Conservation (phyloP, 1,284 basidiomycete genomes). For the Lentinula novae-zelandiae region DNA sequence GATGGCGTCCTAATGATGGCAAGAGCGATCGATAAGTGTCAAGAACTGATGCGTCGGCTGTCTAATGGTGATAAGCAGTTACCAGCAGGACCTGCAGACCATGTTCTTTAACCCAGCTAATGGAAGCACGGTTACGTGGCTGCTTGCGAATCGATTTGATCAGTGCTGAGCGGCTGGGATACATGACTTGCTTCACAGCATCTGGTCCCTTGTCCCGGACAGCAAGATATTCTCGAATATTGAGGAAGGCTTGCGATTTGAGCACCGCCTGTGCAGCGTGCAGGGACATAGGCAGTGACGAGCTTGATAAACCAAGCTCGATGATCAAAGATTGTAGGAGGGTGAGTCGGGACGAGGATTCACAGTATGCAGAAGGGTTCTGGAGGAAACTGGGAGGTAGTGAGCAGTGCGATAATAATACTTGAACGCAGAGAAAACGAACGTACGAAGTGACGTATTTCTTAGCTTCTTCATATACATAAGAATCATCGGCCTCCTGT, state of each 20-base stretch:
- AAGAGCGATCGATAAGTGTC: neutral
- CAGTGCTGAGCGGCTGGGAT: slow-evolving; percentile 55
- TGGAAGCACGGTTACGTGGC: slow-evolving; percentile 8
- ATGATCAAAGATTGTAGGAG: slow-evolving; percentile 53
- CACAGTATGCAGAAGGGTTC: slow-evolving; percentile 42
- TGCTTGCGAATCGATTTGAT: slow-evolving; percentile 13
- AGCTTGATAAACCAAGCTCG: slow-evolving; percentile 48
- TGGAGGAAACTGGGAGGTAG: slow-evolving; percentile 45
- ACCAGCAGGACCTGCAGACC: slow-evolving; percentile 10
- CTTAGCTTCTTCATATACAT: slow-evolving; percentile 49
- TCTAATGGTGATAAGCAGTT: slow-evolving; percentile 4
- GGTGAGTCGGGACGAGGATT: slow-evolving; percentile 40
- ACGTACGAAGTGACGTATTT: slow-evolving; percentile 49
- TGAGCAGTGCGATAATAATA: slow-evolving; percentile 10
- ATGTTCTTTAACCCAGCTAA: slow-evolving; percentile 12
- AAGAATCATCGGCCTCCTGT: slow-evolving; percentile 22
- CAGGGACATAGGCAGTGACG: slow-evolving; percentile 52
- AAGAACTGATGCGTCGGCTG: neutral
- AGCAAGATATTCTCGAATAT: slow-evolving; percentile 69
- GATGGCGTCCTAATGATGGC: neutral
- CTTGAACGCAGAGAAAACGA: neutral
- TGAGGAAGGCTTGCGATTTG: slow-evolving; percentile 63
- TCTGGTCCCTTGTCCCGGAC: slow-evolving; percentile 57
- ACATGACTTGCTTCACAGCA: slow-evolving; percentile 58
- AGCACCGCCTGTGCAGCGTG: slow-evolving; percentile 59